These are phyloP conservation scores for Fagus sylvatica DNA, from an alignment of 306 rosid species.

Conservation along the genomic window DNA sequence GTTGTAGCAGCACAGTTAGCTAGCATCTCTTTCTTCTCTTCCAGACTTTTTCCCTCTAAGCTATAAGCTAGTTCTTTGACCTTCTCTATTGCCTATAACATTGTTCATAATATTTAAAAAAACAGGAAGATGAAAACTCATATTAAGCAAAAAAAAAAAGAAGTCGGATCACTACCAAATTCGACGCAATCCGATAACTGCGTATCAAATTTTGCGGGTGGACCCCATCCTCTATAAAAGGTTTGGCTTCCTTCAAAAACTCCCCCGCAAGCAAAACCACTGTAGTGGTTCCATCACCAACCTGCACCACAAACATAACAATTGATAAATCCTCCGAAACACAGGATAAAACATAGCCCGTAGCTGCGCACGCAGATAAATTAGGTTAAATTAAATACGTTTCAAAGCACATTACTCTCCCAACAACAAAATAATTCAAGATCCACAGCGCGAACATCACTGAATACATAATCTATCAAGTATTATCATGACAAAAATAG, in stretches of 20 bases:
- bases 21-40: conserved; percentile 84
- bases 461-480: neutral
- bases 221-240: conserved; percentile 94
- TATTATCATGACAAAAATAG: neutral
- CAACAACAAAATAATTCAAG: neutral
- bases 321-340: neutral
- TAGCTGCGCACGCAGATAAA: neutral
- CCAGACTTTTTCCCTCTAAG: conserved; percentile 94
- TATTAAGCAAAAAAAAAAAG: neutral
- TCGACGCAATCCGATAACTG: conserved; percentile 77
- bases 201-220: conserved; percentile 89
- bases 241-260: conserved; percentile 93
- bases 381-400: neutral
- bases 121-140: neutral
- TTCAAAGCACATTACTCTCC: neutral
- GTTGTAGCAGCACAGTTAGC: conserved; percentile 97
- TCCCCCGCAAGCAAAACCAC: conserved; percentile 97
- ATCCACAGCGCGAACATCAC: neutral
- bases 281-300: conserved; percentile 99
- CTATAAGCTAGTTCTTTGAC: conserved; percentile 77
- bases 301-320: conserved; percentile 46
- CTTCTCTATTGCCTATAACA: conserved; percentile 78
- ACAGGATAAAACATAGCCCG: neutral
- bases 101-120: neutral
- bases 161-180: conserved; percentile 48